These are phyloP conservation scores for Takashimella tepidaria DNA, from an alignment of 1,284 basidiomycete species.

Conservation along the genomic window DNA sequence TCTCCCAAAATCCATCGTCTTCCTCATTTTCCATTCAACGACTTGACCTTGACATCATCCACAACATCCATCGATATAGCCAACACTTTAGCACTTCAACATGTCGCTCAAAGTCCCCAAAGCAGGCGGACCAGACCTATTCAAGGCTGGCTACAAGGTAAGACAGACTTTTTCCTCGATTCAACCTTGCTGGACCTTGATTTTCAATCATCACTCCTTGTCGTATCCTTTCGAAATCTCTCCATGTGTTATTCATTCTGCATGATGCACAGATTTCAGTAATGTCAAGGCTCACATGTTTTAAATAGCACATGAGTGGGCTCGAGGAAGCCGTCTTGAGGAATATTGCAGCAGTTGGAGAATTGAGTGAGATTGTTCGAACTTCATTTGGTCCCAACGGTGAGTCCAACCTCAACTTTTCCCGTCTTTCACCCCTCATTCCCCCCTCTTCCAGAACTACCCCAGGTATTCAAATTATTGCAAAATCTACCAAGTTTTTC, in stretches of 20 bases:
- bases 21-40: not conserved
- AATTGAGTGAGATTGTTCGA: conserved; percentile 90
- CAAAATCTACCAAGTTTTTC: too few relatives aligned
- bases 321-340: conserved; percentile 89
- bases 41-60: not conserved
- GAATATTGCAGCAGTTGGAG: conserved; percentile 91
- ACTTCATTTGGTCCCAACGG: conserved; percentile 96
- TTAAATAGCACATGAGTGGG: conserved; percentile 78
- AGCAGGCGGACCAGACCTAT: conserved; percentile 73
- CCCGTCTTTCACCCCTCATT: not conserved
- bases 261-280: not conserved
- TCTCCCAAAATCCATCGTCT: not conserved
- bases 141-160: conserved; percentile 92
- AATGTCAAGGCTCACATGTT: conserved; percentile 16
- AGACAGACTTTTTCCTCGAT: conserved; percentile 12
- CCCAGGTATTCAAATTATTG: too few relatives aligned
- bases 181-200: not conserved
- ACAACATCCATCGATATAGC: not conserved
- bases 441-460: not conserved
- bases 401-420: conserved; percentile 52
- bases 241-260: not conserved
- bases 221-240: too few relatives aligned
- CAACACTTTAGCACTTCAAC: conserved; percentile 12
- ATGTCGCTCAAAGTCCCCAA: conserved; percentile 96
- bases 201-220: not conserved